A percentile compares a stretch with the other conserved stretches of the same genome.
These are phyloP conservation scores for Botrytis fragariae DNA, from an alignment of 2,329 filamentous ascomycete genomes.

Conservation along the genomic window DNA sequence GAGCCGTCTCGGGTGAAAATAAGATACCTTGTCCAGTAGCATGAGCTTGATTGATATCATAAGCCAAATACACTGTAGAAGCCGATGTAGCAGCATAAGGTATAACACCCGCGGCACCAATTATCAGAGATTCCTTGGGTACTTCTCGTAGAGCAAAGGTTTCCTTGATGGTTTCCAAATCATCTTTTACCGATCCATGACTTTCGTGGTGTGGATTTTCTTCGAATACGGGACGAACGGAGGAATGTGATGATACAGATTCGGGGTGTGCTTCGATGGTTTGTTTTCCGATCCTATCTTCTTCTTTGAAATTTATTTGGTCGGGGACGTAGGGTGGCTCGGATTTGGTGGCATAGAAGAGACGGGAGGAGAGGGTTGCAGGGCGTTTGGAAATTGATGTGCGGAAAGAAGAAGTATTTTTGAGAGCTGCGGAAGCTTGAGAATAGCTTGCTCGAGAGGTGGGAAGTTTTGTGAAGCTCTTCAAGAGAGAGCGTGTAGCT, in stretches of 20 bases:
- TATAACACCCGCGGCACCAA: slow-evolving; percentile 75
- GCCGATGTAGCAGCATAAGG: slow-evolving; percentile 84
- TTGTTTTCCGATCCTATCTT: slow-evolving; percentile 52
- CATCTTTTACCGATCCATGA: slow-evolving; percentile 51
- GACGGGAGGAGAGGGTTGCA: slow-evolving; percentile 38
- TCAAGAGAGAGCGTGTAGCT: slow-evolving; percentile 35
- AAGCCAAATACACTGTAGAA: slow-evolving; percentile 77
- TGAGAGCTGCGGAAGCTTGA: slow-evolving; percentile 31
- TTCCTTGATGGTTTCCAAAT: slow-evolving; percentile 64
- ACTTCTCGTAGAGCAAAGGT: slow-evolving; percentile 65
- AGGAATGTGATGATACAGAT: slow-evolving; percentile 58
- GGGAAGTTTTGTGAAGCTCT: slow-evolving; percentile 32
- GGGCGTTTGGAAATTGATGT: slow-evolving; percentile 32
- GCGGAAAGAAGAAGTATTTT: slow-evolving; percentile 25
- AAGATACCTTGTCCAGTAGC: slow-evolving; percentile 61
- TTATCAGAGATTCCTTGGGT: slow-evolving; percentile 63
- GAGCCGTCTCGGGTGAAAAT: slow-evolving; percentile 66
- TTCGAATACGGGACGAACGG: slow-evolving; percentile 51
- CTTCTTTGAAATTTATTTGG: slow-evolving; percentile 54
- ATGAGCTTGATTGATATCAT: slow-evolving; percentile 70
- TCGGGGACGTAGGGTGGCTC: slow-evolving; percentile 33
- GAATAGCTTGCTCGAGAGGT: slow-evolving; percentile 30
- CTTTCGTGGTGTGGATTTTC: slow-evolving; percentile 39
- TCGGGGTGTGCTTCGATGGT: slow-evolving; percentile 60
- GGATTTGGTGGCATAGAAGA: slow-evolving; percentile 45